phyloP scores from a whole-genome alignment of 2,329 filamentous ascomycete species.

The Elsinoe fawcettii region DNA sequence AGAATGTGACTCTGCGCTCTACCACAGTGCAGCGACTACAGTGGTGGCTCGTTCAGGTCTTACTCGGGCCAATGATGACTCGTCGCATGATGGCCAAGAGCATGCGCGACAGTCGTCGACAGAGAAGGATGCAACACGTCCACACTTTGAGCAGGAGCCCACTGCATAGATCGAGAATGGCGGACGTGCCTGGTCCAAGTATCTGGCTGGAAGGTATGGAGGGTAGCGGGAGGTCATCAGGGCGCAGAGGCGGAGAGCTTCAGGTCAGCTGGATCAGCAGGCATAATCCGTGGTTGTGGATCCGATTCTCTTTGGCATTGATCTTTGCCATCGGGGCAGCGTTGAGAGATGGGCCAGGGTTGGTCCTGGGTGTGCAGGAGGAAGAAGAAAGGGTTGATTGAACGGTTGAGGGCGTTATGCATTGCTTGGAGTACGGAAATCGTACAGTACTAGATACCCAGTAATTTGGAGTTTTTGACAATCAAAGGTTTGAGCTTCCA shows the following conservation, averaged over 20 bases:
- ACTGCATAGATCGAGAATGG: not conserved
- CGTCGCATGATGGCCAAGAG: slow-evolving; percentile 23
- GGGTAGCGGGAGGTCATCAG: not conserved
- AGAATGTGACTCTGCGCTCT: slow-evolving; percentile 24
- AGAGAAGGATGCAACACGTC: not conserved
- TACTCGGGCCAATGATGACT: slow-evolving; percentile 31
- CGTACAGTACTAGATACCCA: slow-evolving; percentile 13
- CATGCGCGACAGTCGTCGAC: slow-evolving; percentile 12
- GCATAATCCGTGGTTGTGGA: slow-evolving; percentile 36
- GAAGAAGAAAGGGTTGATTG: slow-evolving; percentile 13
- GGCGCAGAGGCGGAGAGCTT: not conserved
- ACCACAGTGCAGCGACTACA: slow-evolving; percentile 26
- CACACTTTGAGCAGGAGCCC: slow-evolving; percentile 3
- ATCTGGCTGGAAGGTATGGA: slow-evolving; percentile 12
- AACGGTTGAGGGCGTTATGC: not conserved
- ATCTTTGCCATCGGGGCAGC: slow-evolving; percentile 43
- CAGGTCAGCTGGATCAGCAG: slow-evolving; percentile 16
- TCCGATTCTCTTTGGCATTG: slow-evolving; percentile 42
- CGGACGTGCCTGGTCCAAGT: slow-evolving; percentile 3
- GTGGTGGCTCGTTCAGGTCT: slow-evolving; percentile 29
- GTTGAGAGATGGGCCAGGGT: slow-evolving; percentile 39
- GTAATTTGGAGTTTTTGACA: not conserved
- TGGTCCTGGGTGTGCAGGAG: slow-evolving; percentile 26
- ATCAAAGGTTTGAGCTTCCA: not conserved
- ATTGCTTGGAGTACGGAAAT: not conserved